Conservation (phyloP, 371 early-diverging fungal species). For the Furculomyces boomerangus region DNA sequence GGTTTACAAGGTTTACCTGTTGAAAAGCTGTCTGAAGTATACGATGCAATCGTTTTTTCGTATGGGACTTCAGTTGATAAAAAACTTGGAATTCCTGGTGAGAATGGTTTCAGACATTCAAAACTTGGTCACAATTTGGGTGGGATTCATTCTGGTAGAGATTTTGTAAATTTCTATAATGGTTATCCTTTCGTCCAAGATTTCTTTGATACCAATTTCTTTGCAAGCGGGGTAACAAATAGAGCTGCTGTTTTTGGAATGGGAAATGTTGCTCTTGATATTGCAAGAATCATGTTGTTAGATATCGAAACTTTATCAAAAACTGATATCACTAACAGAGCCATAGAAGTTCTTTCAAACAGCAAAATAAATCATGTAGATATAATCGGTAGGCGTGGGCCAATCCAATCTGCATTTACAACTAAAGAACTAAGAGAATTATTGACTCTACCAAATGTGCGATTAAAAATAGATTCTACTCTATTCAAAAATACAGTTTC, state of each 20-base stretch:
- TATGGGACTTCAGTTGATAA: slow-evolving; percentile 72
- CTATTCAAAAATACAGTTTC: slow-evolving; percentile 29
- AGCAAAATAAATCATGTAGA: slow-evolving; percentile 63
- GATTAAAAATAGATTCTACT: slow-evolving; percentile 34
- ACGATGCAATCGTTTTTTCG: slow-evolving; percentile 68
- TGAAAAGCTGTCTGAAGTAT: slow-evolving; percentile 34
- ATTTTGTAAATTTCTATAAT: slow-evolving; percentile 92
- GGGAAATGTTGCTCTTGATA: slow-evolving; percentile 93
- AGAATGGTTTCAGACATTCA: slow-evolving; percentile 4
- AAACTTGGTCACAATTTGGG: slow-evolving; percentile 4
- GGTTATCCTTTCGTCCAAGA: slow-evolving; percentile 47
- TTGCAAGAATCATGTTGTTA: slow-evolving; percentile 72
- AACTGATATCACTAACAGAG: slow-evolving; percentile 76
- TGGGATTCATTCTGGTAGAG: slow-evolving; percentile 60
- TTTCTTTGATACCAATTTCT: background rate
- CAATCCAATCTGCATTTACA: slow-evolving; percentile 82
- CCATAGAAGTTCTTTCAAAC: slow-evolving; percentile 43
- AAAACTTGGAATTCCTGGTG: slow-evolving; percentile 45
- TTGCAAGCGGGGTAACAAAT: slow-evolving; percentile 32
- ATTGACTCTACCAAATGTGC: slow-evolving; percentile 44
- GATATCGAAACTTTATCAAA: slow-evolving; percentile 50
- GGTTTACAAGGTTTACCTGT: slow-evolving; percentile 32
- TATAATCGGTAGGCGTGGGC: slow-evolving; percentile 82
- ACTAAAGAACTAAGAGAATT: slow-evolving; percentile 92
- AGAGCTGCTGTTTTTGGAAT: slow-evolving; percentile 78